Base-by-base conservation (phyloP, 495 filamentous ascomycete species). In the Penicillium flavigenum region DNA sequence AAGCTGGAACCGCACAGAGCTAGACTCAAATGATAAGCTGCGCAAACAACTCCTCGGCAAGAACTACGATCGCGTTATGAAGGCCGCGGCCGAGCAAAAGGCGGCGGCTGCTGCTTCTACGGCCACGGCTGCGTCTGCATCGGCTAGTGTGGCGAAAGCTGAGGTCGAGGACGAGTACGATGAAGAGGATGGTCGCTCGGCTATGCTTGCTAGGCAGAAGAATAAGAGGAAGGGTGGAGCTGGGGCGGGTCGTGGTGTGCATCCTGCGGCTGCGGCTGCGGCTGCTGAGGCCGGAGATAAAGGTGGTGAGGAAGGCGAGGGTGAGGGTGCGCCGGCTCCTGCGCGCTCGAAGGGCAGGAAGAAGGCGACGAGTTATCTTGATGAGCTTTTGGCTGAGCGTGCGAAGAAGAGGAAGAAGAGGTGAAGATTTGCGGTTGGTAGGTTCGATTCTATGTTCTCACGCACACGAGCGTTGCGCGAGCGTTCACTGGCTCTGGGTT, bases 181-280 rank as follows among this genome's bases (percentile, higher is more conserved):
- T 42, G 85, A 88, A 27, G 84, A 88, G 22, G 74, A 79, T 51
- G 85, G 86, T n/a, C 72, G 85, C 56, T 76, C 81, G 24, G 77
- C 79, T 47, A 63, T 83, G 39, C 80, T 84, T 48, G 80, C 74
- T 38, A 72, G 62, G 50, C 83, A 80, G 65, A 67, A 62, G 56
- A 65, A 63, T 39, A 72, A 66, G 63, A 72, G 61, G 49, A 62
- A 51, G 17, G 38, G 43, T n/a, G 14, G 36, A 36, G 36, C 44
- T 41, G 20, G 38, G 2, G 36, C 36, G 6, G 36, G n/a, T 39
- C 36, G 36, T 17, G 22, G 59, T 48, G 26, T 49, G 22, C 51
- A 46, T 49, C 53, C 43, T 36, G 52, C 26, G 11, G 26, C 36
- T 38, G 53, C 27, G 12, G 26, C 27, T 44, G 20, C 29, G 27